Evolutionary conservation across 495 filamentous ascomycete genomes (phyloP).

Genomic region (Neurospora sp.): DNA sequence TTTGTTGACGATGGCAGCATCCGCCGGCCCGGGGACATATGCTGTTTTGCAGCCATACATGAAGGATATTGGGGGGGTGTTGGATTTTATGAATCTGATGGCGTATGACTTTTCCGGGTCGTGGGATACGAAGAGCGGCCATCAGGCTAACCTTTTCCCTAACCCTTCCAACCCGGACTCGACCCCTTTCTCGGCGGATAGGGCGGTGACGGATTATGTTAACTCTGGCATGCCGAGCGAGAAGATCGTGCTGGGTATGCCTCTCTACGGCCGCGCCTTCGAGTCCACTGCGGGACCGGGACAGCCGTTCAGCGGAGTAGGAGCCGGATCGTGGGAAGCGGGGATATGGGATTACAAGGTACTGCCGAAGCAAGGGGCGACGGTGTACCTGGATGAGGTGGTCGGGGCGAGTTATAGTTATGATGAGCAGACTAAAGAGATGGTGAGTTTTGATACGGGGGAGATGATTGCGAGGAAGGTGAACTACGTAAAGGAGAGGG

Average conservation of each 20-base stretch:
- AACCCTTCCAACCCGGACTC: slow-evolving; percentile 33
- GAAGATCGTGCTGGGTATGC: slow-evolving; percentile 79
- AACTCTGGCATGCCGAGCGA: slow-evolving; percentile 44
- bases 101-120: slow-evolving; percentile 62
- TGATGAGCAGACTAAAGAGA: slow-evolving; percentile 42
- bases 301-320: slow-evolving; percentile 50
- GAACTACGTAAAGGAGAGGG: slow-evolving; percentile 48
- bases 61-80: slow-evolving; percentile 49
- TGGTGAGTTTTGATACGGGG: slow-evolving; percentile 68
- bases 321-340: slow-evolving; percentile 58
- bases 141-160: slow-evolving; percentile 68
- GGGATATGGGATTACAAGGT: slow-evolving; percentile 82
- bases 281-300: slow-evolving; percentile 60
- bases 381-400: slow-evolving; percentile 32
- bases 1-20: slow-evolving; percentile 61
- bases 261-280: slow-evolving; percentile 79
- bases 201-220: slow-evolving; percentile 61
- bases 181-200: slow-evolving; percentile 61
- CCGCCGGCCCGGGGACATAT: slow-evolving; percentile 54
- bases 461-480: slow-evolving; percentile 53
- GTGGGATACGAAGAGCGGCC: slow-evolving; percentile 56
- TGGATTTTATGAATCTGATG: slow-evolving; percentile 89
- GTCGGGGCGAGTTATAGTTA: slow-evolving; percentile 61
- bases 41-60: slow-evolving; percentile 46
- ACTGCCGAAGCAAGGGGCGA: slow-evolving; percentile 39